phyloP scores from a whole-genome alignment of 768 basidiomycete species.

The Tephrocybe sp. region DNA sequence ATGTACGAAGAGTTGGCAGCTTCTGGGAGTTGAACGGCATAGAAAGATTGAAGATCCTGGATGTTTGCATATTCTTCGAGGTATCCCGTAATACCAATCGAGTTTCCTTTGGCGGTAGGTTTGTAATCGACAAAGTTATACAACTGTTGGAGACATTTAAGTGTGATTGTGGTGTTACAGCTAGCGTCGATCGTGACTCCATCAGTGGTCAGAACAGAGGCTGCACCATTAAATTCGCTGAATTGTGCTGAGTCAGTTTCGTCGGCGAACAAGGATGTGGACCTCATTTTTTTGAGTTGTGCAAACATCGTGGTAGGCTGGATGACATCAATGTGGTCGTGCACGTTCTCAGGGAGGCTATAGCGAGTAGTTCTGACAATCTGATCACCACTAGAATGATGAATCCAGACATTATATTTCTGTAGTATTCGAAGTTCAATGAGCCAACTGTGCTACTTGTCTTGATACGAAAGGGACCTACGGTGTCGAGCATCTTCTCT shows the following conservation, averaged over 20 bases:
- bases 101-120: constrained; percentile 42
- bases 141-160: constrained; percentile 51
- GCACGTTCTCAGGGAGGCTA: constrained; percentile 56
- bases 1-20: constrained; percentile 52
- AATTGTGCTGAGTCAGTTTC: constrained; percentile 21
- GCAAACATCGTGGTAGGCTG: constrained; percentile 73
- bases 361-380: constrained; percentile 65
- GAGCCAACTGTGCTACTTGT: constrained; percentile 20
- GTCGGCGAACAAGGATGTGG: constrained; percentile 35
- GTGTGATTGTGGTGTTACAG: constrained; percentile 49
- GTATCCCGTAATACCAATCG: constrained; percentile 55
- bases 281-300: constrained; percentile 44
- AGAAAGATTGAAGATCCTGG: constrained; percentile 51
- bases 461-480: constrained; percentile 25
- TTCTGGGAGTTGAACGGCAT: constrained; percentile 40
- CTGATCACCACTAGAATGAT: constrained; percentile 44
- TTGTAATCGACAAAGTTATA: constrained; percentile 51
- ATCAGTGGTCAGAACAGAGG: constrained; percentile 16
- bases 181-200: constrained; percentile 46
- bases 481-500: constrained; percentile 68
- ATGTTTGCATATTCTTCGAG: constrained; percentile 52
- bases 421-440: constrained; percentile 18
- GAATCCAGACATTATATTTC: constrained; percentile 58
- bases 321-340: constrained; percentile 62
- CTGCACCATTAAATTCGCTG: constrained; percentile 12